Conservation (phyloP, 495 filamentous ascomycete genomes). For the Mytilinidion resinicola region DNA sequence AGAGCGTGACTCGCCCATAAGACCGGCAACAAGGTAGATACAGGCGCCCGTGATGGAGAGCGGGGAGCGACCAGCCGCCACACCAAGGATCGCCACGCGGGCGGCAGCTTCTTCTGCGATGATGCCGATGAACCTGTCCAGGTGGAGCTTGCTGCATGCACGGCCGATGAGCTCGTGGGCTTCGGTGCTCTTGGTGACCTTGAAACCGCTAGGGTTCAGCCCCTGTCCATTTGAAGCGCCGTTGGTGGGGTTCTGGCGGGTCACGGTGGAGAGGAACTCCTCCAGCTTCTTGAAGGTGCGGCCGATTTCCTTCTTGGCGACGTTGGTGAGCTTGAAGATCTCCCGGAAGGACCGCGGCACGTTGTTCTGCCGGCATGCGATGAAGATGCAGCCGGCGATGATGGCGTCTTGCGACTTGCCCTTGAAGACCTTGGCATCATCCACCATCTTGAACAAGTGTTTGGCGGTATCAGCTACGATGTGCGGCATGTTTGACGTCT, state of each 20-base stretch:
- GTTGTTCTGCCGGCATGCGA: conserved; percentile 84
- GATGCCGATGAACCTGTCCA: conserved; percentile 60
- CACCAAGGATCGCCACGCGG: conserved; percentile 61
- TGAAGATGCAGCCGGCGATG: conserved; percentile 93
- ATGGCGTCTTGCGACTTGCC: conserved; percentile 91
- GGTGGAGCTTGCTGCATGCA: conserved; percentile 75
- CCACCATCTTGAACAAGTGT: conserved; percentile 86
- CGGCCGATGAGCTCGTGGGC: conserved; percentile 80
- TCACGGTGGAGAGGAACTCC: conserved; percentile 57
- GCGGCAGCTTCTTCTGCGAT: conserved; percentile 69
- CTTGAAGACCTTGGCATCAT: conserved; percentile 88
- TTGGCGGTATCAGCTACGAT: conserved; percentile 81
- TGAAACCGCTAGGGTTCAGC: conserved; percentile 52
- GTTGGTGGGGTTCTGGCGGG: conserved; percentile 6
- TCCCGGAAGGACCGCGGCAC: conserved; percentile 88
- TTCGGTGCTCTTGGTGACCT: conserved; percentile 69
- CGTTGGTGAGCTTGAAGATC: conserved; percentile 85
- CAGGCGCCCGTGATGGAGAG: conserved; percentile 90
- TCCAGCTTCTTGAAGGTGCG: conserved; percentile 89
- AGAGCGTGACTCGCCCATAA: conserved; percentile 69
- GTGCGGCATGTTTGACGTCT: conserved; percentile 72
- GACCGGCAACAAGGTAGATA: conserved; percentile 81
- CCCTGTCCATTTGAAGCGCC: conserved; percentile 34
- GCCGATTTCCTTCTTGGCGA: conserved; percentile 94
- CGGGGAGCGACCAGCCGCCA: conserved; percentile 86